Conservation (phyloP, 306 rosid species). For the Castanea mollissima region DNA sequence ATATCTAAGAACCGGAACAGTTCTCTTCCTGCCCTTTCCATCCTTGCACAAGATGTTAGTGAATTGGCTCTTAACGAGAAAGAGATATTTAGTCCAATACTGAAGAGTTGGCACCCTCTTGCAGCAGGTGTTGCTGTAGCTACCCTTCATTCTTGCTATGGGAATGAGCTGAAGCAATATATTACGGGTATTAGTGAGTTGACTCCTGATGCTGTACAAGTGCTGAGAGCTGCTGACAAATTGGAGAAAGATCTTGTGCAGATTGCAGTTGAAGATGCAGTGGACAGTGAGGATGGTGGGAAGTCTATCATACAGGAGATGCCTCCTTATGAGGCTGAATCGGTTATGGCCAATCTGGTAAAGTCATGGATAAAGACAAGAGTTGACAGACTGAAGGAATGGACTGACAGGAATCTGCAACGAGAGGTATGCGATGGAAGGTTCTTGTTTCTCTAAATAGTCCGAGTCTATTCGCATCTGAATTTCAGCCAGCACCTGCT, state of each 20-base stretch:
- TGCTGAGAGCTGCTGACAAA: conserved; percentile 82
- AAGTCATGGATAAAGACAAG: conserved; percentile 81
- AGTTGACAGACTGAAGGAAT: conserved; percentile 79
- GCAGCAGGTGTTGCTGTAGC: conserved; percentile 87
- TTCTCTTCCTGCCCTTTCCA: conserved; percentile 46
- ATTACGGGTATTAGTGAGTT: conserved; percentile 57
- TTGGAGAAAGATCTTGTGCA: conserved; percentile 95
- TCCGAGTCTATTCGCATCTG: background rate
- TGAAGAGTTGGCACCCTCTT: conserved; percentile 86
- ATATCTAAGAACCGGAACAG: conserved; percentile 55
- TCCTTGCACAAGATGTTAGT: conserved; percentile 65
- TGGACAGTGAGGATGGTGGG: conserved; percentile 96
- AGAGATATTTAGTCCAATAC: conserved; percentile 68
- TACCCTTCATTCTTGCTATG: conserved; percentile 84
- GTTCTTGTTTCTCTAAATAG: background rate
- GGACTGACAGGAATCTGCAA: conserved; percentile 77
- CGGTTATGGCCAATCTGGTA: conserved; percentile 58
- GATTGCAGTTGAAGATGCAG: conserved; percentile 92
- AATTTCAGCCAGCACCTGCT: background rate
- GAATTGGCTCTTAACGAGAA: conserved; percentile 77
- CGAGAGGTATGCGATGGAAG: conserved; percentile 61
- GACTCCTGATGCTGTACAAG: conserved; percentile 78
- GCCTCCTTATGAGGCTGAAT: conserved; percentile 96
- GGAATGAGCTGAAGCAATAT: conserved; percentile 73
- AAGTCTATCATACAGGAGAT: conserved; percentile 87